Conservation (phyloP, 768 basidiomycete species). For the Tephrocybe sp. region DNA sequence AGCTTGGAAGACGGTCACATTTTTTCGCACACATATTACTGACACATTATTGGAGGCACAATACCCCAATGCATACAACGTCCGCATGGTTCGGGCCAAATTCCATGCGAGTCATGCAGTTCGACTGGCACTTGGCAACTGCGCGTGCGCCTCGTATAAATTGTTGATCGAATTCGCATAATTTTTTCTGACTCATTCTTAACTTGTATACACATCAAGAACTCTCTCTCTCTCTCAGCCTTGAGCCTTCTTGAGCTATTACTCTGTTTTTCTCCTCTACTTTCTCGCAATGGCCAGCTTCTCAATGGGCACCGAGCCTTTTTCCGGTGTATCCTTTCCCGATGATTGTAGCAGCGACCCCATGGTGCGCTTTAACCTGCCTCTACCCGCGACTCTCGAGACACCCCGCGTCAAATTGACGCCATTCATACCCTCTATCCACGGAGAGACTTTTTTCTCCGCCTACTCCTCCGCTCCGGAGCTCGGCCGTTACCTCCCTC, state of each 20-base stretch:
- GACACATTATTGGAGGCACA: no score
- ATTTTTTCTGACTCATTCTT: no score
- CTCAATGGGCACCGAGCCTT: not conserved
- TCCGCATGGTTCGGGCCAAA: no score
- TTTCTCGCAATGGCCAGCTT: not conserved
- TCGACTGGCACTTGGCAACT: no score
- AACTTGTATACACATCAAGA: no score
- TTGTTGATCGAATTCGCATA: no score
- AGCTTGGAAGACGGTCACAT: conserved; percentile 19
- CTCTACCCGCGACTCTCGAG: conserved; percentile 35
- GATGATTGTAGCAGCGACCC: conserved; percentile 2
- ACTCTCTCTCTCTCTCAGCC: no score
- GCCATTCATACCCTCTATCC: conserved; percentile 38
- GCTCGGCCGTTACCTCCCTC: conserved; percentile 39
- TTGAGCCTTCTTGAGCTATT: not conserved
- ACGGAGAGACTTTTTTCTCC: conserved; percentile 25
- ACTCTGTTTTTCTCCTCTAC: no score
- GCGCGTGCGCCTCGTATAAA: no score
- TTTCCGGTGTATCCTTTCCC: not conserved
- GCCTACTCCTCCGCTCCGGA: conserved; percentile 24
- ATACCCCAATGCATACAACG: no score
- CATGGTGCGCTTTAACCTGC: conserved; percentile 41
- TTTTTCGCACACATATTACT: conserved; percentile 29
- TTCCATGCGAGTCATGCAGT: no score
- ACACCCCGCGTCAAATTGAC: conserved; percentile 39